Evolutionary conservation across 169 alveolate species (phyloP).

Genomic region (Plasmodium ovale): DNA sequence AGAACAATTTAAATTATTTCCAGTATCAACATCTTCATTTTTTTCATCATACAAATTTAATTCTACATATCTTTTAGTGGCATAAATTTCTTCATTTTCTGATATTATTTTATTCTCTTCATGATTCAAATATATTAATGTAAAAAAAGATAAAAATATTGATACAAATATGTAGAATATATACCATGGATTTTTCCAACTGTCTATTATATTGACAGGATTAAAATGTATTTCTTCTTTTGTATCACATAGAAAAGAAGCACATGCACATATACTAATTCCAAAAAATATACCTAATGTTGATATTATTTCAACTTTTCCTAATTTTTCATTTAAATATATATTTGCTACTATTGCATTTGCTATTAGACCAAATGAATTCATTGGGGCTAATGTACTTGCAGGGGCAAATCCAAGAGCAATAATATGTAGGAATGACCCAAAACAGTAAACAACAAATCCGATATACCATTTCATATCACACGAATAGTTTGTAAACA

Average conservation of each 20-base stretch:
- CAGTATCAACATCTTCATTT: constrained; percentile 50
- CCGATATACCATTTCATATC: constrained; percentile 87
- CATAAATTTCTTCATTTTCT: constrained; percentile 78
- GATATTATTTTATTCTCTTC: constrained; percentile 81
- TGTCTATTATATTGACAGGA: constrained; percentile 78
- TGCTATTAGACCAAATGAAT: constrained; percentile 88
- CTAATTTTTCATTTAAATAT: constrained; percentile 85
- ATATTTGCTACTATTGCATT: constrained; percentile 89
- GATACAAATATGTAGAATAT: constrained; percentile 82
- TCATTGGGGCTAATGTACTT: constrained; percentile 89
- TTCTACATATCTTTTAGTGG: constrained; percentile 79
- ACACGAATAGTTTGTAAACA: constrained; percentile 77
- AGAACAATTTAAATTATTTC: constrained; percentile 25
- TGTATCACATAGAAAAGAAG: constrained; percentile 82
- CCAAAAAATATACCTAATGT: constrained; percentile 88
- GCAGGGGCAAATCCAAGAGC: constrained; percentile 91
- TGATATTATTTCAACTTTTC: constrained; percentile 85
- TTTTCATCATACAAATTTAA: constrained; percentile 74
- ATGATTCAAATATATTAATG: constrained; percentile 81
- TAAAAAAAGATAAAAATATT: constrained; percentile 82
- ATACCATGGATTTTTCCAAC: constrained; percentile 90
- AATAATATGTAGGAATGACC: constrained; percentile 85
- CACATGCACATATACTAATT: constrained; percentile 87
- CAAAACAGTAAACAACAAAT: constrained; percentile 83
- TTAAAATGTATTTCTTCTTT: constrained; percentile 49